Evolutionary conservation across 2,329 filamentous ascomycete species (phyloP).

Genomic region (Alternaria angustiovoidea): DNA sequence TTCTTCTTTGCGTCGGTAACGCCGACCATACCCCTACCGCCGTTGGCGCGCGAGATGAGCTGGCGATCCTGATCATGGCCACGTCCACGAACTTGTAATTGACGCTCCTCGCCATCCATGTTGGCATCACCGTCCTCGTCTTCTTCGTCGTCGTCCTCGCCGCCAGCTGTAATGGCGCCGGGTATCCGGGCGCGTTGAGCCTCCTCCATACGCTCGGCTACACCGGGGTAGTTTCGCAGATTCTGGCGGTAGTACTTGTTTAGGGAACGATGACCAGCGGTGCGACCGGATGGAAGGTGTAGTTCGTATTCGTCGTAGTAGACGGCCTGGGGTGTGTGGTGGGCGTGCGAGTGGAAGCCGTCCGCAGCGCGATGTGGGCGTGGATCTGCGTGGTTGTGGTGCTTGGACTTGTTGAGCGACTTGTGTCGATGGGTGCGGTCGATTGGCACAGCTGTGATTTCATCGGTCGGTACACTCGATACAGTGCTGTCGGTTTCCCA

Average conservation of each 20-base stretch:
- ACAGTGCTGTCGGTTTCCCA: constrained; percentile 95
- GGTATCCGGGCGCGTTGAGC: constrained; percentile 61
- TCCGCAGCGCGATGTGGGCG: constrained; percentile 77
- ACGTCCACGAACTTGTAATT: constrained; percentile 30
- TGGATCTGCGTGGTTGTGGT: constrained; percentile 76
- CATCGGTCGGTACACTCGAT: constrained; percentile 85
- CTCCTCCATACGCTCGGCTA: constrained; percentile 74
- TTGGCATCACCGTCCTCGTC: constrained; percentile 53
- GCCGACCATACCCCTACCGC: constrained; percentile 78
- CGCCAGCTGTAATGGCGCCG: constrained; percentile 59
- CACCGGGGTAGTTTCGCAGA: constrained; percentile 80
- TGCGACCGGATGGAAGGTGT: constrained; percentile 87
- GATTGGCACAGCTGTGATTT: constrained; percentile 80
- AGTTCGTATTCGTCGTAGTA: constrained; percentile 95
- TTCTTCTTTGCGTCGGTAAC: constrained; percentile 78
- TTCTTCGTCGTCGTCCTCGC: constrained; percentile 53
- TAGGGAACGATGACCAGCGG: constrained; percentile 87
- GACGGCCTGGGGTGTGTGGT: constrained; percentile 74
- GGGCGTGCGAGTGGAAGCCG: constrained; percentile 83
- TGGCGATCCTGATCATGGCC: constrained; percentile 43
- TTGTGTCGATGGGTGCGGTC: constrained; percentile 77
- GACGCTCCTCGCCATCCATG: constrained; percentile 37
- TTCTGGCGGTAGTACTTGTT: constrained; percentile 94
- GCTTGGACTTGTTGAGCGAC: constrained; percentile 74
- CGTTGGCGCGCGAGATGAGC: constrained; percentile 71